phyloP scores from a whole-genome alignment of 2,329 filamentous ascomycete genomes.

The Botrytis sinoallii region DNA sequence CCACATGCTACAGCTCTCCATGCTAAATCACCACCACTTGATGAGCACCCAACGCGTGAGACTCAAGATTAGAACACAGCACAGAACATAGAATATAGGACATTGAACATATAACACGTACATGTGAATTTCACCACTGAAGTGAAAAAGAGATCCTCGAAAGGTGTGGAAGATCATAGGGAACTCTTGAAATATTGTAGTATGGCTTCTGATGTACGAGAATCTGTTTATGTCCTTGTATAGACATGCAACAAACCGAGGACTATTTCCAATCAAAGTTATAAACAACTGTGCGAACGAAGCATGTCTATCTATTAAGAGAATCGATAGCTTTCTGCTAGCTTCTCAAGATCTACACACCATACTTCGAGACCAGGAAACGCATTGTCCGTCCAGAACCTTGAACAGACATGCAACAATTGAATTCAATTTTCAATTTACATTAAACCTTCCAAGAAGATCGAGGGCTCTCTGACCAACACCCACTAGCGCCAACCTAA shows the following conservation, averaged over 20 bases:
- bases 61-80: background rate
- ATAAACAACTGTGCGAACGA: background rate
- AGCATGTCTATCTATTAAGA: background rate
- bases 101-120: too few species aligned
- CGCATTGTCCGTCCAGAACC: background rate
- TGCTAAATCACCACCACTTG: background rate
- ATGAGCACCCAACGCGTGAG: background rate
- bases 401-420: background rate
- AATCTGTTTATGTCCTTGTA: background rate
- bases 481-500: background rate
- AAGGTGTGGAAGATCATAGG: background rate
- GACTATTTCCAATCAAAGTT: background rate
- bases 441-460: background rate
- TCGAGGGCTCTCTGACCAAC: background rate
- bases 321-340: background rate
- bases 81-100: background rate
- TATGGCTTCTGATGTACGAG: background rate
- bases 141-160: background rate
- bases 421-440: background rate
- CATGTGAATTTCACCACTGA: too few species aligned
- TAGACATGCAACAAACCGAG: background rate
- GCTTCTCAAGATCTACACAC: background rate
- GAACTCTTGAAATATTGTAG: accelerated
- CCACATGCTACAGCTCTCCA: background rate
- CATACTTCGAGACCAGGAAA: background rate